Evolutionary conservation across 2,329 filamentous ascomycete species (phyloP), one percentile per base, ranked within the genome.

Genomic region (Diplodia mutila): DNA sequence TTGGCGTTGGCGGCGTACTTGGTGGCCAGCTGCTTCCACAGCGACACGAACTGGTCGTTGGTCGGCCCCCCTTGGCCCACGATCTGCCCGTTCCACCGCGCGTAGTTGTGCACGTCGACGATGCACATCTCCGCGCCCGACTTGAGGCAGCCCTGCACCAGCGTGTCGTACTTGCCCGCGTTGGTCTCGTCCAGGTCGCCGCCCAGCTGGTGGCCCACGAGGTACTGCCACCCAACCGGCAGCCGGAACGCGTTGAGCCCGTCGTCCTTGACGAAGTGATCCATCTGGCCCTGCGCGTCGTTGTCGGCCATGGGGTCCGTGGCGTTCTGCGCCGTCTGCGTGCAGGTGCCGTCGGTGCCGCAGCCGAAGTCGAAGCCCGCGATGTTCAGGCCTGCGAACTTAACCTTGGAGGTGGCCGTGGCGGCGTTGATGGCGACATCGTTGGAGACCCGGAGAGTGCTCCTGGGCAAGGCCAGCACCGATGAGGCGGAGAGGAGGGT

Each of bases 21-120:
- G 1, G 77, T 80, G 1, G 89, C 89, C 4, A 82, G 69, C 73
- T 81, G 78, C 34, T 71, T 75, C 89, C 89, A 91, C 5, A 91
- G 76, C 51, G 78, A 79, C 3, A 82, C 85, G 71, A 90, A 87
- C 16, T 87, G 78, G 12, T 83, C 85, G 73, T 90, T 83, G 0
- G 83, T 83, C 0, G 88, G 87, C 0, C 88, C 89, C 25, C 87
- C 88, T 73, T 91, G 88, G 1, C 89, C 89, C 67, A 91, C 85
- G 70, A 91, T 87, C 2, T 77, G 76, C 16, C 85, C 85, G 70
- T 91, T 85, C 82, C 85, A 90, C 57, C 88, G 73, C 1, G 74
- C 87, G 76, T 80, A 80, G 70, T 80, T 80, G 70, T 80, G 78
- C 67, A 82, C 74, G 72, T 89, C 87, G 66, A 90, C 79, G 72